These are phyloP conservation scores for Hapsidospora chrysogenum DNA, from an alignment of 495 filamentous ascomycete genomes.

Conservation along the genomic window DNA sequence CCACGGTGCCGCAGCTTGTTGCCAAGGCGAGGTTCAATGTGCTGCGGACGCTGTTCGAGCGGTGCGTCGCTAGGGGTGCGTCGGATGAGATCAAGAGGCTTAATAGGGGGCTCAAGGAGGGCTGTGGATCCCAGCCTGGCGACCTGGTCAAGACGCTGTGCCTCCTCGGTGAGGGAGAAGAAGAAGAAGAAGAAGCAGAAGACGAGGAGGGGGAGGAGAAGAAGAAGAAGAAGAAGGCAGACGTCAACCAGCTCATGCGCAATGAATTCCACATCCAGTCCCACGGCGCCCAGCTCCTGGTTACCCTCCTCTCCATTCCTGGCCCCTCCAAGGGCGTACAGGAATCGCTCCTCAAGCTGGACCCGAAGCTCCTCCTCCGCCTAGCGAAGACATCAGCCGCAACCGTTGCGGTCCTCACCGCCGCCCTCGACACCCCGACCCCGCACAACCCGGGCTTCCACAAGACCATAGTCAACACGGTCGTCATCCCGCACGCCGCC, in stretches of 20 bases:
- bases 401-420: constrained; percentile 48
- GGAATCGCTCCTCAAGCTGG: constrained; percentile 20
- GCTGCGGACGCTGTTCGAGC: constrained; percentile 65
- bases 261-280: constrained; percentile 15
- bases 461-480: constrained; percentile 20
- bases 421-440: constrained; percentile 45
- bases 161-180: constrained; percentile 20
- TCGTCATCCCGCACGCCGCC: constrained; percentile 40
- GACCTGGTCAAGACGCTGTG: constrained; percentile 41
- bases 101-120: constrained; percentile 38
- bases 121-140: constrained; percentile 38
- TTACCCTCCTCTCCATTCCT: constrained; percentile 23
- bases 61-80: constrained; percentile 46
- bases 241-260: constrained; percentile 2
- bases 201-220: constrained; percentile 22
- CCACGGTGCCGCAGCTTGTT: constrained; percentile 51
- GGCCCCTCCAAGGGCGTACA: constrained; percentile 24
- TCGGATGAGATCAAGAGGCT: constrained; percentile 41
- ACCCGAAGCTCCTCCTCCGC: constrained; percentile 16
- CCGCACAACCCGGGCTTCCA: constrained; percentile 33
- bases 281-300: constrained; percentile 25
- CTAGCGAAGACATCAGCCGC: constrained; percentile 19
- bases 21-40: constrained; percentile 59
- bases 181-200: constrained; percentile 22
- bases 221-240: constrained; percentile 26